Evolutionary conservation across 2,329 filamentous ascomycete genomes (phyloP), one percentile per base, ranked within the genome.

Genomic region (Cadophora luteo-olivacea): DNA sequence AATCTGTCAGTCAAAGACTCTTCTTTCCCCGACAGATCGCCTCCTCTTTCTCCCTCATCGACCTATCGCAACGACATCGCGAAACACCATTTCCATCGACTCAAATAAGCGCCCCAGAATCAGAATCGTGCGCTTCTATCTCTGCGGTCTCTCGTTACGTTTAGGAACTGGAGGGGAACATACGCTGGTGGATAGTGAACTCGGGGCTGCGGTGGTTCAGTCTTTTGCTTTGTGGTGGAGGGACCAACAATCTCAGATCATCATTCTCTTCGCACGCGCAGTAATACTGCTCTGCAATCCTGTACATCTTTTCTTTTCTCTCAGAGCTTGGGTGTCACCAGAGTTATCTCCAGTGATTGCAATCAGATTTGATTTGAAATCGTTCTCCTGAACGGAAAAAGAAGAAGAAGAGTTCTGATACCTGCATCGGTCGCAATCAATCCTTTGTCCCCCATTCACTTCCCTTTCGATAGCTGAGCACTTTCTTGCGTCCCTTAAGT

Each of bases 351-450:
- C 71, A 75, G 76, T 75, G 75, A 76, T 77, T 72, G 76, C 76
- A 78, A 78, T 78, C 77, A 78, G 75, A 78, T 76, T 77, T 78
- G 76, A 76, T 75, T 78, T 76, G 72, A 75, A 74, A 72, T 78
- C 76, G 75, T 77, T 78, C 76, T 73, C 68, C 66, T 73, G 73
- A 76, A 72, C 74, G 76, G 73, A 77, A 78, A 76, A 77, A 77
- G 71, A 77, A 77, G 69, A 77, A 78, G 69, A 77, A 78, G 73
- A 77, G 76, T 73, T 71, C 72, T 77, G 75, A 77, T 75, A 69
- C 73, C 74, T 19, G 73, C 75, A 74, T 69, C 75, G 75, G 72
- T 77, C 74, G 74, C 75, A 75, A 74, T 75, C 72, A 73, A 70
- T 58, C 49, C 54, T 66, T 69, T 69, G 55, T 69, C 70, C 70